Conservation (phyloP, 805 yeast species). For the Candida germanica region DNA sequence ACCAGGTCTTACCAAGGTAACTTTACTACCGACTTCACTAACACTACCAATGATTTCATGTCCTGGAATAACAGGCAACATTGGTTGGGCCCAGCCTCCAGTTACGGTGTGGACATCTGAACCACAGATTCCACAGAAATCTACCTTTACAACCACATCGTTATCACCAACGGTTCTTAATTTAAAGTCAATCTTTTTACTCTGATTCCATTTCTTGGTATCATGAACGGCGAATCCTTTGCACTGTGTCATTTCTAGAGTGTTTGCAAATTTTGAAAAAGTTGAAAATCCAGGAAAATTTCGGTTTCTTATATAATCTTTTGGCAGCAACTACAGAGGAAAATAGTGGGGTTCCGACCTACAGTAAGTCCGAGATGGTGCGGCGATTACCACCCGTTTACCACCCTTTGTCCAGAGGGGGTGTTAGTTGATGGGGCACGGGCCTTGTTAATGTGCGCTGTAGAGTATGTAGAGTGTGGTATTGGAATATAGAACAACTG, state of each 20-base stretch:
- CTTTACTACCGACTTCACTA: conserved; percentile 54
- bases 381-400: too few species aligned
- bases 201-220: conserved; percentile 29
- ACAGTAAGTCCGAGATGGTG: too few species aligned
- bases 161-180: conserved; percentile 24
- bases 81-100: conserved; percentile 48
- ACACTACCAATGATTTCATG: conserved; percentile 68
- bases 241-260: too few species aligned
- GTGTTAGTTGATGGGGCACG: too few species aligned
- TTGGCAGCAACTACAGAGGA: too few species aligned
- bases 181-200: conserved; percentile 27
- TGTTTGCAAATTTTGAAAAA: too few species aligned
- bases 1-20: conserved; percentile 54
- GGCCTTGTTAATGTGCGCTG: too few species aligned
- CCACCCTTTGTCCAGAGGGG: too few species aligned
- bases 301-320: not conserved
- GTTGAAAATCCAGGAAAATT: too few species aligned
- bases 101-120: conserved; percentile 55
- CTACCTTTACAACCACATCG: conserved; percentile 57
- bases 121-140: conserved; percentile 65
- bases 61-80: conserved; percentile 40
- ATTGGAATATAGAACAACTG: too few species aligned
- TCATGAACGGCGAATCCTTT: conserved; percentile 32
- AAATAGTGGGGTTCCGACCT: too few species aligned
- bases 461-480: too few species aligned